Evolutionary conservation across 345 rosid species (phyloP).

Genomic region (Nephelium lappaceum): DNA sequence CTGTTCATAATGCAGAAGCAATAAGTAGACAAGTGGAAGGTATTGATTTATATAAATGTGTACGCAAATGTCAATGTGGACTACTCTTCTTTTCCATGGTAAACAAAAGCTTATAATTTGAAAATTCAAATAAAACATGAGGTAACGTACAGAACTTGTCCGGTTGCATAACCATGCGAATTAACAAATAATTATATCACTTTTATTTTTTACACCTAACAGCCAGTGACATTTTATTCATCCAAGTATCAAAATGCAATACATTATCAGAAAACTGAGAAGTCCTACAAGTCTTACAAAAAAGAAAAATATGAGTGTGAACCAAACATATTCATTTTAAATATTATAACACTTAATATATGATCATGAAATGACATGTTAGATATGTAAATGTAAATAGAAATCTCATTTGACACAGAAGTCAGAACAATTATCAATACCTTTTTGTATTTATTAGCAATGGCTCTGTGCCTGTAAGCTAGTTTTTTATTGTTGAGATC

Average conservation of each 20-base stretch:
- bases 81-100: not conserved
- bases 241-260: not conserved
- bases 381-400: not conserved
- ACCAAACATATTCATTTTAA: not conserved
- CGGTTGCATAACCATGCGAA: not conserved
- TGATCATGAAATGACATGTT: not conserved
- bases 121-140: not conserved
- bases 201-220: not conserved
- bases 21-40: not conserved
- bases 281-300: not conserved
- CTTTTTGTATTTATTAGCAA: constrained; percentile 59
- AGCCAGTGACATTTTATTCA: constrained; percentile 1
- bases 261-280: not conserved
- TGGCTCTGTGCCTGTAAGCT: constrained; percentile 71
- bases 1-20: not conserved
- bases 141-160: not conserved
- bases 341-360: not conserved
- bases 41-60: not conserved
- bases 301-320: not conserved
- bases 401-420: constrained; percentile 2
- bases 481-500: constrained; percentile 68
- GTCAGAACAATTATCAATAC: constrained; percentile 38
- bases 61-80: not conserved
- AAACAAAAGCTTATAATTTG: not conserved
- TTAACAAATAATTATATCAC: not conserved